phyloP scores from a whole-genome alignment of 345 rosid genomes.

The Bruguiera parviflora region DNA sequence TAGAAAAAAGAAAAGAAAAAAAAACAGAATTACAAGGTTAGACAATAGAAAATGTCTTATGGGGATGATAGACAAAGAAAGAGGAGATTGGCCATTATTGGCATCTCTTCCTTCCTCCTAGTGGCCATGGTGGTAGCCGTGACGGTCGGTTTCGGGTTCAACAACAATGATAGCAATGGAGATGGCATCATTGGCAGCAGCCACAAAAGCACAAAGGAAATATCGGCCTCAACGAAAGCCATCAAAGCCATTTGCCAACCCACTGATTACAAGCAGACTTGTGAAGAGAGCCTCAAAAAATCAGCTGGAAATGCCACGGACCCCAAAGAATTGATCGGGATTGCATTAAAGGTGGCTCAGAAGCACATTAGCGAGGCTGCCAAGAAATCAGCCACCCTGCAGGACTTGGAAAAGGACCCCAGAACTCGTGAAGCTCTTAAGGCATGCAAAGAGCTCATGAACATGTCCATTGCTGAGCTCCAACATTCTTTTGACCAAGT shows the following conservation, averaged over 20 bases:
- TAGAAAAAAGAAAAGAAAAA: not conserved
- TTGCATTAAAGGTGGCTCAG: slow-evolving; percentile 45
- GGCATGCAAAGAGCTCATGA: slow-evolving; percentile 61
- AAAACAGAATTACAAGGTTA: not conserved
- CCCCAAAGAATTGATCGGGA: slow-evolving; percentile 52
- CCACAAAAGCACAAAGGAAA: not conserved
- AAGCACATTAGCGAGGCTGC: slow-evolving; percentile 38
- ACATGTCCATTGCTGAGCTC: slow-evolving; percentile 49
- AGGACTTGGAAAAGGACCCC: slow-evolving; percentile 48
- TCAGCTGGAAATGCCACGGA: slow-evolving; percentile 45
- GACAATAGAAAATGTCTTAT: not conserved
- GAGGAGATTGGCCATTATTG: slow-evolving; percentile 40
- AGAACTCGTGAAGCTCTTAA: slow-evolving; percentile 46
- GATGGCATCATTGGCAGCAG: not conserved
- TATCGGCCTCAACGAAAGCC: slow-evolving; percentile 52
- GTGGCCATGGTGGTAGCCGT: slow-evolving; percentile 53
- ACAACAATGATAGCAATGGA: not conserved
- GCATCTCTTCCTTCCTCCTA: slow-evolving; percentile 43
- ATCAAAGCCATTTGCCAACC: slow-evolving; percentile 60
- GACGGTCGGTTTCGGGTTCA: slow-evolving; percentile 29
- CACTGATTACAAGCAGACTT: slow-evolving; percentile 47
- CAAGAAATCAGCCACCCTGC: slow-evolving; percentile 39
- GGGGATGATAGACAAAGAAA: slow-evolving; percentile 25
- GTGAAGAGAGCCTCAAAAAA: slow-evolving; percentile 40
- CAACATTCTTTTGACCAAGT: slow-evolving; percentile 35